These are phyloP conservation scores for Mycena haematopus DNA, from an alignment of 768 basidiomycete genomes.

Conservation along the genomic window DNA sequence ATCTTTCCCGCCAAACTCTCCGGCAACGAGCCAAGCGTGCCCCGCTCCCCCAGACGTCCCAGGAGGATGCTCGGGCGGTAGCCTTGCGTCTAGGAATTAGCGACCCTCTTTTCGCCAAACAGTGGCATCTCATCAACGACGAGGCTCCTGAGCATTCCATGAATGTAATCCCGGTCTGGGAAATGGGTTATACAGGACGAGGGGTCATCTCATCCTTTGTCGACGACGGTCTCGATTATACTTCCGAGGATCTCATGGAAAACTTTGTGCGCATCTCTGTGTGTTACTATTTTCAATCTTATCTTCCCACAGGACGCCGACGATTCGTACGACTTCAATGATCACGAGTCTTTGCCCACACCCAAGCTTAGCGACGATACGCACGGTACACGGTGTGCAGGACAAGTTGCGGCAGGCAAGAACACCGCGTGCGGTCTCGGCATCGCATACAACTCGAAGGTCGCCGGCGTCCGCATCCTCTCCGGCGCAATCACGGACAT, in stretches of 20 bases:
- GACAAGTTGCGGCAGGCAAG: slow-evolving; percentile 82
- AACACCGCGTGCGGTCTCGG: slow-evolving; percentile 89
- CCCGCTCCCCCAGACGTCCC: slow-evolving; percentile 45
- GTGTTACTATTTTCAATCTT: slow-evolving; percentile 27
- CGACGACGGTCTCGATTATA: slow-evolving; percentile 96
- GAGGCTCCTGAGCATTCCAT: slow-evolving; percentile 82
- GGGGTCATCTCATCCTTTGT: slow-evolving; percentile 89
- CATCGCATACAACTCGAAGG: slow-evolving; percentile 88
- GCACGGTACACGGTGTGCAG: slow-evolving; percentile 97
- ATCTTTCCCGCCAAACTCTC: slow-evolving; percentile 66
- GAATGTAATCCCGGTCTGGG: slow-evolving; percentile 94
- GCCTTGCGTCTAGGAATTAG: slow-evolving; percentile 47
- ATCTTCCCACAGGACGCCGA: slow-evolving; percentile 70
- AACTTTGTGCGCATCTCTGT: slow-evolving; percentile 80
- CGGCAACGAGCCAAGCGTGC: slow-evolving; percentile 78
- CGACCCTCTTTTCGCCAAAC: slow-evolving; percentile 83
- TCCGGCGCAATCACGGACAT: slow-evolving; percentile 94
- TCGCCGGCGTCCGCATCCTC: slow-evolving; percentile 94
- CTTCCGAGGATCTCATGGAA: slow-evolving; percentile 80
- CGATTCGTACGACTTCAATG: slow-evolving; percentile 96
- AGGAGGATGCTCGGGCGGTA: slow-evolving; percentile 21
- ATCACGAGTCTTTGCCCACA: slow-evolving; percentile 85
- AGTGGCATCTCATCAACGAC: slow-evolving; percentile 97
- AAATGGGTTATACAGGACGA: slow-evolving; percentile 85
- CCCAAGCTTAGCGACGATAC: slow-evolving; percentile 91